Evolutionary conservation across 2,329 filamentous ascomycete genomes (phyloP).

Genomic region (Alternaria sp.): DNA sequence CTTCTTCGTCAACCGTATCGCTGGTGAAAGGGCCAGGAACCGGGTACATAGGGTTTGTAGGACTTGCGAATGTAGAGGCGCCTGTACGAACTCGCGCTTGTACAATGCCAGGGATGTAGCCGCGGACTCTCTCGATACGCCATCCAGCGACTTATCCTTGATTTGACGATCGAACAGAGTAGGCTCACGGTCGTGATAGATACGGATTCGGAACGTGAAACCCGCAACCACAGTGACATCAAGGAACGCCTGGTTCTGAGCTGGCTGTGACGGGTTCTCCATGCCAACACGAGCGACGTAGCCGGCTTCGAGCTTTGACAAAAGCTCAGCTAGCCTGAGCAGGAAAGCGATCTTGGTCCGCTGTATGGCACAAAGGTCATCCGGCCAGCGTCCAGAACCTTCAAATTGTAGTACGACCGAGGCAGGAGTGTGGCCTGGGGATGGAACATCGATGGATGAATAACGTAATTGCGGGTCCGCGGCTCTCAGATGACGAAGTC

Average conservation of each 20-base stretch:
- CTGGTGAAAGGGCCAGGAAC: constrained; percentile 79
- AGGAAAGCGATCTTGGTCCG: constrained; percentile 92
- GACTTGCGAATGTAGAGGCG: constrained; percentile 82
- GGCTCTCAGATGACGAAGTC: constrained; percentile 80
- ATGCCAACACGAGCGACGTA: constrained; percentile 78
- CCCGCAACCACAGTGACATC: constrained; percentile 80
- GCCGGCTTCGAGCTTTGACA: constrained; percentile 69
- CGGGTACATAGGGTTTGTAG: constrained; percentile 82
- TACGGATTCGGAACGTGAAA: constrained; percentile 81
- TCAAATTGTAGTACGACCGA: constrained; percentile 91
- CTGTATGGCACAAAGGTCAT: constrained; percentile 89
- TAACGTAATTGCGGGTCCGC: constrained; percentile 78
- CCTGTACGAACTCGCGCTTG: constrained; percentile 74
- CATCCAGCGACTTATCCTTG: constrained; percentile 75
- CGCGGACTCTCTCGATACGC: constrained; percentile 72
- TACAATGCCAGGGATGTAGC: constrained; percentile 74
- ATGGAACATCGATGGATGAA: constrained; percentile 68
- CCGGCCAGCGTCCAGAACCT: constrained; percentile 91
- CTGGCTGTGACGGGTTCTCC: constrained; percentile 74
- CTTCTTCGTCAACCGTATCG: constrained; percentile 84
- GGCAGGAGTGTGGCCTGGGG: constrained; percentile 64
- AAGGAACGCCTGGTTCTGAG: constrained; percentile 81
- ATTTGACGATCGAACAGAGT: constrained; percentile 79
- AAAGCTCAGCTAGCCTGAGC: constrained; percentile 74
- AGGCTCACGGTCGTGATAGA: constrained; percentile 89